These are phyloP conservation scores for Solanum hybrid DNA, from an alignment of 305 asterid species.

Conservation along the genomic window DNA sequence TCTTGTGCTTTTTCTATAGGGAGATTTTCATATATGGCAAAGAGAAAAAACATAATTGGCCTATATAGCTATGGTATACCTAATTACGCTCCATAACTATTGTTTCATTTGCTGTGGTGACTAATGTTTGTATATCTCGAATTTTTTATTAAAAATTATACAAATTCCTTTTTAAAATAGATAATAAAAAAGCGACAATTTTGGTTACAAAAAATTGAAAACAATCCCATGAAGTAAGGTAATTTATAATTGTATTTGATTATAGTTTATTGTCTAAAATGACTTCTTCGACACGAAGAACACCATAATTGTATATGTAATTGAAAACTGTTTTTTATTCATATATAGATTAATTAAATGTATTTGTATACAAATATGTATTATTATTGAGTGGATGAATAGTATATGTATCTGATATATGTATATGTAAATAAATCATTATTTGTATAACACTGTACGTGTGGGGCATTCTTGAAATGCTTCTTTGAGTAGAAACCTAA, in stretches of 20 bases:
- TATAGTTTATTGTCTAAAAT: not conserved
- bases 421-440: too few species aligned
- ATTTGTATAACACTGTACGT: too few species aligned
- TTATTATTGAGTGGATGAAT: too few species aligned
- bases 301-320: not conserved
- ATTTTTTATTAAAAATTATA: too few species aligned
- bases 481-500: not conserved
- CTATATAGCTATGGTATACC: not conserved
- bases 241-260: too few species aligned
- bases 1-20: not conserved
- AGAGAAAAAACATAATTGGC: not conserved
- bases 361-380: too few species aligned
- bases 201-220: too few species aligned
- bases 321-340: too few species aligned
- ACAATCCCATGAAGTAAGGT: not conserved
- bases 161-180: not conserved
- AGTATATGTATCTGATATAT: too few species aligned
- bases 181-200: too few species aligned
- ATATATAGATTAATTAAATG: too few species aligned
- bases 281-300: not conserved
- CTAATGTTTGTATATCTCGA: not conserved
- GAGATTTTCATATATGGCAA: not conserved
- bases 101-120: not conserved
- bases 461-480: not conserved
- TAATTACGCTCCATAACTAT: not conserved